A percentile compares a stretch with the other conserved stretches of the same genome.
Conservation (phyloP, 495 filamentous ascomycete species). For the Evansstolkia leycettana region DNA sequence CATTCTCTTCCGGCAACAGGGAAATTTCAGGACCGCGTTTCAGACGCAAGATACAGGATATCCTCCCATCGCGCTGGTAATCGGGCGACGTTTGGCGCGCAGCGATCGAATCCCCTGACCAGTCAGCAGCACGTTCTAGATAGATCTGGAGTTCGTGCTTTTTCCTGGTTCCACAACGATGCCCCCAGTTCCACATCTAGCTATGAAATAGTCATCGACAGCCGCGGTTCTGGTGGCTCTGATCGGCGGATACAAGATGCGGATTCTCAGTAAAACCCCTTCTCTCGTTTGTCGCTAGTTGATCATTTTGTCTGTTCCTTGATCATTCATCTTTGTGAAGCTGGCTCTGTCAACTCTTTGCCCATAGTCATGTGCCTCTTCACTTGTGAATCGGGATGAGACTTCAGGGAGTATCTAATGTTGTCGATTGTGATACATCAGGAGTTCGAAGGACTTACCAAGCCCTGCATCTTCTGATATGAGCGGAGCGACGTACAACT, state of each 20-base stretch:
- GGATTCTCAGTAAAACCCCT: conserved; percentile 30
- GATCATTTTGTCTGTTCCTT: too few relatives aligned
- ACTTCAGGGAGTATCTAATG: too few relatives aligned
- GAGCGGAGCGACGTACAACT: conserved; percentile 10
- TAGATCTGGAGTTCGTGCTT: conserved; percentile 9
- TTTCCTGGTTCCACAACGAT: conserved; percentile 13
- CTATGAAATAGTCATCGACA: conserved; percentile 2
- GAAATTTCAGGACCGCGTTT: conserved; percentile 6
- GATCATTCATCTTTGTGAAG: too few relatives aligned
- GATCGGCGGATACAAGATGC: conserved; percentile 18
- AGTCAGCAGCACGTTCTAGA: conserved; percentile 6
- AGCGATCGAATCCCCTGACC: conserved; percentile 13
- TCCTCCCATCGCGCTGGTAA: conserved; percentile 11
- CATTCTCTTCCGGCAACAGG: conserved; percentile 10
- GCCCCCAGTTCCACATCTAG: conserved; percentile 10
- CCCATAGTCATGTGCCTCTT: too few relatives aligned
- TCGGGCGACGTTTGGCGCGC: conserved; percentile 8
- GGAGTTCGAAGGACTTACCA: conserved; percentile 17
- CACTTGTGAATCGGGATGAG: conserved; percentile 4
- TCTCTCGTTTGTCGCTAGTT: too few relatives aligned
- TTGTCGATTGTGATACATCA: conserved; percentile 11
- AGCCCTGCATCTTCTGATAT: conserved; percentile 26
- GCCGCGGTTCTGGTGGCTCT: conserved; percentile 14
- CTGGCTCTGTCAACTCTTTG: too few relatives aligned
- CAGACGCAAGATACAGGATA: conserved; percentile 16